Evolutionary conservation across 257 asterid species (phyloP).

Genomic region (Ajuga chamaepitys): DNA sequence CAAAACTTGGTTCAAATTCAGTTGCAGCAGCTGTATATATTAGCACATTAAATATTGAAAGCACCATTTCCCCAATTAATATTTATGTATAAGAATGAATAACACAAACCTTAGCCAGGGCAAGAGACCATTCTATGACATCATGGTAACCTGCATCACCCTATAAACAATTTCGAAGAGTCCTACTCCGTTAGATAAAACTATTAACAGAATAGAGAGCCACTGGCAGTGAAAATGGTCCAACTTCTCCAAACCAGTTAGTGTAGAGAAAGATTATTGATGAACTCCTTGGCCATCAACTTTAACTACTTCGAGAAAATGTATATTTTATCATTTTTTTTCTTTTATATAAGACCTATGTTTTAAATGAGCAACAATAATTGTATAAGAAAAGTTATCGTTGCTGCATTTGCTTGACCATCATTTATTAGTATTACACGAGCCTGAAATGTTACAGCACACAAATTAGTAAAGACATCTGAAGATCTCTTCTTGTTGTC

Average conservation of each 20-base stretch:
- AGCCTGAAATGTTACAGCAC: slow-evolving; percentile 47
- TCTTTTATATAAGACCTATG: background rate
- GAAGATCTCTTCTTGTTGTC: background rate
- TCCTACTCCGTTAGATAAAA: slow-evolving; percentile 9
- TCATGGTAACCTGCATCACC: slow-evolving; percentile 97
- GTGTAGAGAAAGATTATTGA: background rate
- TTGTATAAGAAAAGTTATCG: slow-evolving; percentile 44
- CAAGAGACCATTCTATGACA: slow-evolving; percentile 69
- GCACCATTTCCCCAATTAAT: background rate
- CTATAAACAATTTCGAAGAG: slow-evolving; percentile 32
- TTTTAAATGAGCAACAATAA: slow-evolving; percentile 4
- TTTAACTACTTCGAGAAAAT: background rate
- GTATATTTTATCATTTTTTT: background rate
- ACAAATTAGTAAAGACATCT: slow-evolving; percentile 18
- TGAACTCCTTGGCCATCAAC: background rate
- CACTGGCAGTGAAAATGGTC: background rate
- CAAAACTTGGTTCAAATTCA: slow-evolving; percentile 70
- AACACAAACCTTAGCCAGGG: slow-evolving; percentile 63
- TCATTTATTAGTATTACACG: slow-evolving; percentile 96
- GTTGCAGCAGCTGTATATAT: slow-evolving; percentile 57
- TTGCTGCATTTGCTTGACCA: slow-evolving; percentile 99
- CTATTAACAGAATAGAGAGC: background rate
- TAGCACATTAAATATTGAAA: slow-evolving; percentile 14
- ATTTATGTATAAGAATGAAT: background rate
- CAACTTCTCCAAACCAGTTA: background rate